Base-by-base conservation (phyloP, 2,329 filamentous ascomycete species). In the Calonectria montana region DNA sequence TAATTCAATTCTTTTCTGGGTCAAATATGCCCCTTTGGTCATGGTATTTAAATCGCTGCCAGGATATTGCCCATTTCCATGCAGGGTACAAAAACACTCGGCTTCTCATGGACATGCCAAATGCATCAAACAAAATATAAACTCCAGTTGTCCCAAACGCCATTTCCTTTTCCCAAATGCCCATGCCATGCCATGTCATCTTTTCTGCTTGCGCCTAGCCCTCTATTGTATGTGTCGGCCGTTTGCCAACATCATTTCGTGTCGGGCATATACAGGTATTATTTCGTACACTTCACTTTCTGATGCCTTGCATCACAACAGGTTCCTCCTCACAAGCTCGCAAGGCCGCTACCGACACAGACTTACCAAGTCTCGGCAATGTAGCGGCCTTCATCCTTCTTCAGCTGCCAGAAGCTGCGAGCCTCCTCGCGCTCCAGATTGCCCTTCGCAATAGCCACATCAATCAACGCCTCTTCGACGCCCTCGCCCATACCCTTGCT, bases 401-500 rank as follows among this genome's bases (percentile, higher is more conserved):
- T 98, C 78, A 94, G 88, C 55, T 92, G 87, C 97, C 97, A 98
- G 83, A 98, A 99, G 75, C 93, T 91, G 81, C 90, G 88, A 2
- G 97, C 96, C 82, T 97, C 95, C 37, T 95, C 92, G 25, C 89
- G 87, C 81, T 94, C 93, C 64, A 99, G 85, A 79, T 95, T 95
- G 13, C 96, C 97, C 88, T 98, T 98, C 76, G 92, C 88, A 93
- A 98, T 97, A 64, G 95, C 95, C 1, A 98, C 95, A 74, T 98
- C 94, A 29, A 98, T 88, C 16, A 99, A 88, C 0, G 96, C 94
- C 57, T 92, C 89, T 82, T 98, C 94, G 3, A 99, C 97, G 53
- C 97, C 97, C 83, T 98, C 97, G 71, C 97, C 97, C 97, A 99
- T 99, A 69, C 97, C 97, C 86, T 94, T 95, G 80, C 92, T 95